Evolutionary conservation across 1,284 basidiomycete genomes (phyloP).

Genomic region (Irpex lacteus): DNA sequence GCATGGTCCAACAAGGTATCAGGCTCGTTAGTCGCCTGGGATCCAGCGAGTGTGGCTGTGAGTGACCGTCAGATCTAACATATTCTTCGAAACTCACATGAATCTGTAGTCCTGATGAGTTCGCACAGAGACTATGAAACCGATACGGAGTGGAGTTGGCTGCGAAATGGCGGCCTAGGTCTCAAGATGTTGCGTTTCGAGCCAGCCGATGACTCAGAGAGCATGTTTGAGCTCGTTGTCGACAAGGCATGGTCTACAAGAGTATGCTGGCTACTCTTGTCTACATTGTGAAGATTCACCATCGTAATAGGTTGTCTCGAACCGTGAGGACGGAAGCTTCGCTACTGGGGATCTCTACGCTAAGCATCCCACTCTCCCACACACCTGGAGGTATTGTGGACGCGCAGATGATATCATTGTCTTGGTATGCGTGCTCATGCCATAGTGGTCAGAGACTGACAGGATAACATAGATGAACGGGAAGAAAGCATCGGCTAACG

Average conservation of each 20-base stretch:
- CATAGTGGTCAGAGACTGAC: background rate
- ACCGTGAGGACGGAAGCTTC: slow-evolving; percentile 9
- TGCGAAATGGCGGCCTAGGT: slow-evolving; percentile 6
- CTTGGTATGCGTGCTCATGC: background rate
- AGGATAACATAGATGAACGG: slow-evolving; percentile 2
- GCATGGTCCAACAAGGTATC: slow-evolving; percentile 11
- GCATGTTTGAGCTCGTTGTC: slow-evolving; percentile 10
- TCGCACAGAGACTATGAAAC: slow-evolving; percentile 10
- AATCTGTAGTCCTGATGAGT: slow-evolving; percentile 12
- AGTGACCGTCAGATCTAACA: background rate
- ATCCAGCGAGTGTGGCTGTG: slow-evolving; percentile 15
- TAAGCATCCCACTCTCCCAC: slow-evolving; percentile 6
- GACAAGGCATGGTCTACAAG: slow-evolving; percentile 10
- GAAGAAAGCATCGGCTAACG: slow-evolving; percentile 13
- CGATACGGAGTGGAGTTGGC: slow-evolving; percentile 13
- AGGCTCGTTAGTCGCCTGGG: slow-evolving; percentile 13
- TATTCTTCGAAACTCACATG: background rate
- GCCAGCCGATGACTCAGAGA: background rate
- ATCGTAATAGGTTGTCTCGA: slow-evolving; percentile 7
- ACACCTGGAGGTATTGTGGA: slow-evolving; percentile 12
- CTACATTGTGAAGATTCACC: background rate
- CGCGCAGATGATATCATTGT: slow-evolving; percentile 12
- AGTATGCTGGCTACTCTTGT: background rate
- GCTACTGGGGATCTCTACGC: slow-evolving; percentile 12
- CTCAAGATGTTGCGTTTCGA: slow-evolving; percentile 7